Conservation (phyloP, 352 stramenopile genomes). For the Aphanomyces euteiches region DNA sequence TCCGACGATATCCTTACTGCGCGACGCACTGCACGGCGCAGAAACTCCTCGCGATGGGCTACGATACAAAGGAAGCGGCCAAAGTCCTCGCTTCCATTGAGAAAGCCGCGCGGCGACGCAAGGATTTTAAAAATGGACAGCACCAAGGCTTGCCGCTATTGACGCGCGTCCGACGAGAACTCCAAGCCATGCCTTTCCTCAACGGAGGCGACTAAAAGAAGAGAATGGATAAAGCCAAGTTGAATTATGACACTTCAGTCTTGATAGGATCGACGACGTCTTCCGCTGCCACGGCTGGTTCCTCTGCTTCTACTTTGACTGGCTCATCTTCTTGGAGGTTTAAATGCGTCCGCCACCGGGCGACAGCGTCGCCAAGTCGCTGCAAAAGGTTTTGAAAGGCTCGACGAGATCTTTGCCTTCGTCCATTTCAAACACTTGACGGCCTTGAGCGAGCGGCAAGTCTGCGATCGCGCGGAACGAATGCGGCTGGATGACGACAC, state of each 20-base stretch:
- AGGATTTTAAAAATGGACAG: background rate
- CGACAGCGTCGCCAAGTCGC: background rate
- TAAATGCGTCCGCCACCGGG: constrained; percentile 22
- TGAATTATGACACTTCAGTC: background rate
- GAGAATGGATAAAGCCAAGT: no score
- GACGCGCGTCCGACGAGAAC: background rate
- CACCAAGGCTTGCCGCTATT: background rate
- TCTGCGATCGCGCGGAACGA: constrained; percentile 62
- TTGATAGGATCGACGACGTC: background rate
- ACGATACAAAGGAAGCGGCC: constrained; percentile 2
- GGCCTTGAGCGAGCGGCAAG: constrained; percentile 51
- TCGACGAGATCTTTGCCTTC: constrained; percentile 55
- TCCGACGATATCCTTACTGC: background rate
- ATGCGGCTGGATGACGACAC: constrained; percentile 64
- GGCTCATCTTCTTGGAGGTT: background rate
- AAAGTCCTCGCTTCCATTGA: constrained; percentile 7
- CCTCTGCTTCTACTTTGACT: background rate
- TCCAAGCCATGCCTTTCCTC: constrained; percentile 9
- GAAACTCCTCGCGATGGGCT: constrained; percentile 10
- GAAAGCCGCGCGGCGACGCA: background rate
- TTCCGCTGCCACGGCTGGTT: constrained; percentile 12
- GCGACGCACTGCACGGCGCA: constrained; percentile 13
- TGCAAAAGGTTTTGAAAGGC: constrained; percentile 24
- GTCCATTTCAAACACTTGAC: constrained; percentile 40
- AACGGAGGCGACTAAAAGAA: background rate